Conservation (phyloP, 164 flowering plant genomes). For the Cinnamomum chago region DNA sequence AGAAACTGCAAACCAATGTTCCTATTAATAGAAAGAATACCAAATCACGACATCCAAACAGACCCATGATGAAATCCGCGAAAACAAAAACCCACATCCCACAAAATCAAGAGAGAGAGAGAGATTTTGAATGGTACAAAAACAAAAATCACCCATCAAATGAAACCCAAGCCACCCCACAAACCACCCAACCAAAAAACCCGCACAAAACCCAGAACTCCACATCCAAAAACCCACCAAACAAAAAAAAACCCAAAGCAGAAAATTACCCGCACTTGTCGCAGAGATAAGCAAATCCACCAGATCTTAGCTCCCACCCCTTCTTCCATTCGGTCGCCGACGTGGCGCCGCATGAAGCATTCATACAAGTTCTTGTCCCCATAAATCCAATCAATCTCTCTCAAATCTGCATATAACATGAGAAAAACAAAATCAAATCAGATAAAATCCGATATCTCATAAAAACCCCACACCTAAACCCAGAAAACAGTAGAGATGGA, state of each 20-base stretch:
- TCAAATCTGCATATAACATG: constrained; percentile 6
- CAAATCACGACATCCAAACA: not conserved
- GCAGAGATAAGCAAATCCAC: constrained; percentile 58
- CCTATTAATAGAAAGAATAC: not conserved
- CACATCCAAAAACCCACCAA: not conserved
- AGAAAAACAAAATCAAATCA: not conserved
- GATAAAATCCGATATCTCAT: not conserved
- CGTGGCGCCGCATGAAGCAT: constrained; percentile 42
- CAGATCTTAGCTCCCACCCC: constrained; percentile 75
- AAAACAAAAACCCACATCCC: not conserved
- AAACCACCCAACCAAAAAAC: not conserved
- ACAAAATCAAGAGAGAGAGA: not conserved
- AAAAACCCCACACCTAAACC: constrained; percentile 2
- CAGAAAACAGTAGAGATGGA: not conserved
- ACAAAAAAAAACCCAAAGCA: not conserved
- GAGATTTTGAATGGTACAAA: not conserved
- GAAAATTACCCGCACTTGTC: constrained; percentile 62
- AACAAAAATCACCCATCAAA: not conserved
- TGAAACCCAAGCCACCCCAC: not conserved
- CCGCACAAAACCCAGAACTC: not conserved
- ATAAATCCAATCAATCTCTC: constrained; percentile 22
- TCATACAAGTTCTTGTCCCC: constrained; percentile 57
- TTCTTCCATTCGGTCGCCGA: constrained; percentile 46
- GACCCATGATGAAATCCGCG: not conserved
- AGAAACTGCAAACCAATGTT: not conserved